Conservation (phyloP, 2,329 filamentous ascomycete genomes). For the Aureobasidium sp. region DNA sequence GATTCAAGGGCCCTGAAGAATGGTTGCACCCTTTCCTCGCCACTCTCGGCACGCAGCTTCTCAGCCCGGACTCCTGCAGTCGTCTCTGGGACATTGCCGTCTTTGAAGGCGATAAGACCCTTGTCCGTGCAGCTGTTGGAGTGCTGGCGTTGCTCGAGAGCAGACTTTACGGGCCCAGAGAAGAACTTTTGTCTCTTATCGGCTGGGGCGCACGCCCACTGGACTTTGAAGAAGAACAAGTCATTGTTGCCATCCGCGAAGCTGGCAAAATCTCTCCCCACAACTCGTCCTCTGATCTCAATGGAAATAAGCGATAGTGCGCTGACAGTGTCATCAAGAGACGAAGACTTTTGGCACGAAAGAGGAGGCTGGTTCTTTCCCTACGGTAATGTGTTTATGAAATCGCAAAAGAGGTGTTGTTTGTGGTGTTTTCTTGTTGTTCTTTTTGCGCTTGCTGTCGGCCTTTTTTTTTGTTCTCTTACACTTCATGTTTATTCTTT, state of each 20-base stretch:
- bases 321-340: not conserved
- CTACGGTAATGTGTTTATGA: slow-evolving; percentile 13
- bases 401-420: not conserved
- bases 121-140: slow-evolving; percentile 65
- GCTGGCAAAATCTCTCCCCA: slow-evolving; percentile 28
- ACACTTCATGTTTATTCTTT: slow-evolving; percentile 6
- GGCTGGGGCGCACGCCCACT: slow-evolving; percentile 34
- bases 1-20: slow-evolving; percentile 12
- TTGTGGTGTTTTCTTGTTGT: slow-evolving; percentile 1
- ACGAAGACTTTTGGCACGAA: not conserved
- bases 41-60: slow-evolving; percentile 55
- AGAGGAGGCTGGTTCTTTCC: not conserved
- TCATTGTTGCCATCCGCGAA: slow-evolving; percentile 31
- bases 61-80: slow-evolving; percentile 63
- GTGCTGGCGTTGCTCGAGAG: slow-evolving; percentile 50
- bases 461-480: not conserved
- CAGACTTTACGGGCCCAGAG: slow-evolving; percentile 39
- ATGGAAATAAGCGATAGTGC: slow-evolving; percentile 8
- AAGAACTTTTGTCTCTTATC: slow-evolving; percentile 39
- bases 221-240: slow-evolving; percentile 35
- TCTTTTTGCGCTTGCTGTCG: not conserved
- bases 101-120: slow-evolving; percentile 69
- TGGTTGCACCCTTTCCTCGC: slow-evolving; percentile 58
- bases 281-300: not conserved
- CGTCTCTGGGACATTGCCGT: slow-evolving; percentile 76